Evolutionary conservation across 108 stramenopile species (phyloP).

Genomic region (Epithemia pelagica): DNA sequence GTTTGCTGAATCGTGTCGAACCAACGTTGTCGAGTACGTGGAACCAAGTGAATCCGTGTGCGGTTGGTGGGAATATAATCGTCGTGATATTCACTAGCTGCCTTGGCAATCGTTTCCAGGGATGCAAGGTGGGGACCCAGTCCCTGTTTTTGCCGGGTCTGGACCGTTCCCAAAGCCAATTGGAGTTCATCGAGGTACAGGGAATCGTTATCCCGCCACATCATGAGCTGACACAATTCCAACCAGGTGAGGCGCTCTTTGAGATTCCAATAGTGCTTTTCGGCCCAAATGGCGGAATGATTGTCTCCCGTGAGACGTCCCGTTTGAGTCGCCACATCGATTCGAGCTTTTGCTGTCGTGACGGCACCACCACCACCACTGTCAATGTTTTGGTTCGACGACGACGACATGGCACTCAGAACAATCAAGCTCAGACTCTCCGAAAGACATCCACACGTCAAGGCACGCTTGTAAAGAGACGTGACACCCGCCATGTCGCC

Average conservation of each 20-base stretch:
- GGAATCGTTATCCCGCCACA: background rate
- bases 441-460: constrained; percentile 1
- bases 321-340: background rate
- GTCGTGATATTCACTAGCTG: background rate
- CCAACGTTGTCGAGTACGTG: background rate
- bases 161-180: background rate
- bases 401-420: constrained; percentile 44
- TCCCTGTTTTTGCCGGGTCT: background rate
- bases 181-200: background rate
- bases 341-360: background rate
- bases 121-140: background rate
- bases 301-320: background rate
- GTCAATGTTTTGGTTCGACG: background rate
- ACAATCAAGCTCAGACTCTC: constrained; percentile 53
- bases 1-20: background rate
- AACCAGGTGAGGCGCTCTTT: background rate
- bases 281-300: background rate
- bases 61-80: background rate
- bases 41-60: background rate
- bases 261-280: background rate
- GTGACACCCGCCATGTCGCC: constrained; percentile 6
- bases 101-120: background rate
- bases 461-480: background rate
- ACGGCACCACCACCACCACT: too few species aligned
- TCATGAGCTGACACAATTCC: background rate